These are phyloP conservation scores for Dimocarpus longan DNA, from an alignment of 345 rosid genomes.

Conservation along the genomic window DNA sequence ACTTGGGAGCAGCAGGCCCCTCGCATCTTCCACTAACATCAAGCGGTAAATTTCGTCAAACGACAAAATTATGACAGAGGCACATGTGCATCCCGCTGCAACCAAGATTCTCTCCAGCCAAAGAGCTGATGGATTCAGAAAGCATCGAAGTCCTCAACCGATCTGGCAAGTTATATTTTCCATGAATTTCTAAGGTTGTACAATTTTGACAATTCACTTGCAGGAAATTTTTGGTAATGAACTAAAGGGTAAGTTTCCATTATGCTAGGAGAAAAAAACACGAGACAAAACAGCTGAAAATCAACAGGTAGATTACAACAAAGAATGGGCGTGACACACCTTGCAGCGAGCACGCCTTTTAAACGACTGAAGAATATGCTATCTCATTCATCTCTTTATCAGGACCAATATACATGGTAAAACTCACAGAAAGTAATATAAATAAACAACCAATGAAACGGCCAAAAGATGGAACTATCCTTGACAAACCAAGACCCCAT, in stretches of 20 bases:
- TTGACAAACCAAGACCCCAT: conserved; percentile 52
- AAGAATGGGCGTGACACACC: not conserved
- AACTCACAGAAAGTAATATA: conserved; percentile 61
- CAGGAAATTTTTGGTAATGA: not conserved
- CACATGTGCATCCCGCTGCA: too few relatives aligned
- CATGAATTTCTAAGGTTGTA: too few relatives aligned
- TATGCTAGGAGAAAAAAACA: not conserved
- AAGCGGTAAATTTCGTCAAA: too few relatives aligned
- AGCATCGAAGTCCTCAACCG: too few relatives aligned
- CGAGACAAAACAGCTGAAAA: not conserved
- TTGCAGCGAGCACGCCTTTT: not conserved
- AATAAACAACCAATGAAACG: conserved; percentile 73
- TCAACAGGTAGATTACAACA: conserved; percentile 7
- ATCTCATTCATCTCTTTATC: conserved; percentile 60
- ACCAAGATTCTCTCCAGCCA: too few relatives aligned
- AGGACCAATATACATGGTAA: conserved; percentile 68
- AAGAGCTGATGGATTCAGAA: too few relatives aligned
- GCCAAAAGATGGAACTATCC: conserved; percentile 51
- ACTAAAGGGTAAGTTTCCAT: not conserved
- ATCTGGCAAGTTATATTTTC: too few relatives aligned
- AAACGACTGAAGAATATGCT: not conserved
- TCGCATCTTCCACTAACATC: too few relatives aligned
- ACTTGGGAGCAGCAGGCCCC: too few relatives aligned
- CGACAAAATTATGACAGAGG: too few relatives aligned
- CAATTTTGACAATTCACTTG: too few relatives aligned